Evolutionary conservation across 345 rosid species (phyloP), one percentile per base, ranked within the genome.

Genomic region (Mallotus nudiflorus): DNA sequence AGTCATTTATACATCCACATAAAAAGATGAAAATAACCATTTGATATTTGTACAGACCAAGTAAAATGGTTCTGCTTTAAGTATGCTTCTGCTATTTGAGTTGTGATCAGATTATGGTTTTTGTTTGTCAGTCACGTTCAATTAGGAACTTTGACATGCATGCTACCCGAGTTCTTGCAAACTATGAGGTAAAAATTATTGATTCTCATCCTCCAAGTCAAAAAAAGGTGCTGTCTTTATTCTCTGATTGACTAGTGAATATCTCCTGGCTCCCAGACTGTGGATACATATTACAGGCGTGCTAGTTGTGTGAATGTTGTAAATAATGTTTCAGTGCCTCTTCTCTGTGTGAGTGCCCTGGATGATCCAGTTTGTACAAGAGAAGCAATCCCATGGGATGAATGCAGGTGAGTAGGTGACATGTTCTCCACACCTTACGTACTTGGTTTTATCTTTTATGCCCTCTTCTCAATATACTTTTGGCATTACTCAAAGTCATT

Each of bases 301-400:
- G 55, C 78, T 45, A 82, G 78, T 53, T 40, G 78, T 57, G 62
- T 35, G 12, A 60, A 54, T 70, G 73, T 67, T 62, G 66, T 78
- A 19, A 55, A 68, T 56, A 78, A 75, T 48, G 78, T 82, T 14
- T 75, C 85, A 5, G 75, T 82, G 33, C 85, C 85, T 58, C 78
- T 82, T 69, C 71, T 78, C 27, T 82, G 78, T 50, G 68, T 78
- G 39, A 82, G 66, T 70, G 73, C 85, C 28, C 35, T 78, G 65
- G 85, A 82, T 45, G 85, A 78, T 70, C 85, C 85, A 14, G 78
- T 82, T 46, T 82, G 85, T 35, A 75, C 82, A 2, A 66, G 71
- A 20, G 85, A 82, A 76, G 75, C 85, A 52, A 82, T 78, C 55
- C 85, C 80, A 46, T 75, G 73, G 80, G 82, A 82, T 78, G 85